These are phyloP conservation scores for Penicillium verhagenii DNA, from an alignment of 495 filamentous ascomycete genomes.

Conservation along the genomic window DNA sequence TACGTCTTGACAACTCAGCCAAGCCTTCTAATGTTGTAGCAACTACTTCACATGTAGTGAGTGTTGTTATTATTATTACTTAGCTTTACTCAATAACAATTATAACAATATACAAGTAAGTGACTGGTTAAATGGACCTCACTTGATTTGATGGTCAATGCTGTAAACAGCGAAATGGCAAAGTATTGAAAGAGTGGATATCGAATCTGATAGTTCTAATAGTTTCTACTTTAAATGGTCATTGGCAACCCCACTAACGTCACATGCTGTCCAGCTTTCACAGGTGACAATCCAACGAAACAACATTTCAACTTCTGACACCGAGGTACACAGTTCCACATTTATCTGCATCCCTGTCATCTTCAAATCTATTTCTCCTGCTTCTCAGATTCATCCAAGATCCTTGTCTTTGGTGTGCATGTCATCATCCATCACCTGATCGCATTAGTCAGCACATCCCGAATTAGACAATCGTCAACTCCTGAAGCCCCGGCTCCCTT, in stretches of 20 bases:
- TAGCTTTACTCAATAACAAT: too few relatives aligned
- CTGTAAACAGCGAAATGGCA: not conserved
- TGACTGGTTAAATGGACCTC: not conserved
- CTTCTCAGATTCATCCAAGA: not conserved
- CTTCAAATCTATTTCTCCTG: not conserved
- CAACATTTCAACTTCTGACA: not conserved
- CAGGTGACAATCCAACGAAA: not conserved
- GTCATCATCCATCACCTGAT: conserved; percentile 26
- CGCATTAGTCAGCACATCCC: conserved; percentile 27
- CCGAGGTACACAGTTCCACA: not conserved
- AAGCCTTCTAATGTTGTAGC: too few relatives aligned
- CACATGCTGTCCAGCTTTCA: not conserved
- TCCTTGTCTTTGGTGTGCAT: not conserved
- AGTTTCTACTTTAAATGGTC: conserved; percentile 1
- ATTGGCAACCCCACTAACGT: not conserved
- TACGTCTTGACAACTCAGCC: too few relatives aligned
- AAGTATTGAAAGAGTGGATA: not conserved
- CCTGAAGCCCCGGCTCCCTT: conserved; percentile 23
- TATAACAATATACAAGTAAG: too few relatives aligned
- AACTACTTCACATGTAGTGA: too few relatives aligned
- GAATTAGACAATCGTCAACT: conserved; percentile 28
- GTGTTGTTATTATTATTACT: too few relatives aligned
- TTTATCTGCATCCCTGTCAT: not conserved
- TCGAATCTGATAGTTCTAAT: not conserved
- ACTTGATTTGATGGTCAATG: not conserved